phyloP scores from a whole-genome alignment of 73 alveolate genomes.

The Vitrella brassicaformis region DNA sequence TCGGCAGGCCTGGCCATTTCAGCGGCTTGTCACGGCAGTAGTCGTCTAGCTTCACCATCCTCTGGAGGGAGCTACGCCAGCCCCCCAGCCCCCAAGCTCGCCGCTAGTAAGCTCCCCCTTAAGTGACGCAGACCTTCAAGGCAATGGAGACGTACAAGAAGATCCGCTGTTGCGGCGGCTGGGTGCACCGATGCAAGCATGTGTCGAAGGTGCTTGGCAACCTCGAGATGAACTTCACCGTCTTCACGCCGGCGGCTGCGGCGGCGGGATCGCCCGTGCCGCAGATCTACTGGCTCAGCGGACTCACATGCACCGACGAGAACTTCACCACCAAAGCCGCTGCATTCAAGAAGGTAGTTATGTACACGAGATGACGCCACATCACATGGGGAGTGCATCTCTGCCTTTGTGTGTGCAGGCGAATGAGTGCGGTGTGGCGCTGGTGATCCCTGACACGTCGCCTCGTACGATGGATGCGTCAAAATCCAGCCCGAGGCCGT shows the following conservation, averaged over 20 bases:
- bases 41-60: too few relatives aligned
- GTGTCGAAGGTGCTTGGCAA: neutral
- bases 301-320: conserved; percentile 64
- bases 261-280: neutral
- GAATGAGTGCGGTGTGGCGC: conserved; percentile 40
- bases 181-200: neutral
- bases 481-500: neutral
- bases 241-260: neutral
- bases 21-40: too few relatives aligned
- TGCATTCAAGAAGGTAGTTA: conserved; percentile 12
- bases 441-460: conserved; percentile 71
- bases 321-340: conserved; percentile 51
- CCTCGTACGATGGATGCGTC: conserved; percentile 36
- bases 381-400: too few relatives aligned
- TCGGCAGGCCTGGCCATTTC: too few relatives aligned
- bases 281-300: conserved; percentile 55
- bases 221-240: neutral
- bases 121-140: too few relatives aligned
- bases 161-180: neutral
- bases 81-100: too few relatives aligned
- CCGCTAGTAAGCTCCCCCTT: too few relatives aligned
- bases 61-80: too few relatives aligned
- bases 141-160: neutral
- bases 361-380: neutral
- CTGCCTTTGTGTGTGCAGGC: conserved; percentile 15